Evolutionary conservation across 176 grass and related monocot genomes (phyloP), one percentile per base, ranked within the genome.

Genomic region (Triticum dicoccoides): DNA sequence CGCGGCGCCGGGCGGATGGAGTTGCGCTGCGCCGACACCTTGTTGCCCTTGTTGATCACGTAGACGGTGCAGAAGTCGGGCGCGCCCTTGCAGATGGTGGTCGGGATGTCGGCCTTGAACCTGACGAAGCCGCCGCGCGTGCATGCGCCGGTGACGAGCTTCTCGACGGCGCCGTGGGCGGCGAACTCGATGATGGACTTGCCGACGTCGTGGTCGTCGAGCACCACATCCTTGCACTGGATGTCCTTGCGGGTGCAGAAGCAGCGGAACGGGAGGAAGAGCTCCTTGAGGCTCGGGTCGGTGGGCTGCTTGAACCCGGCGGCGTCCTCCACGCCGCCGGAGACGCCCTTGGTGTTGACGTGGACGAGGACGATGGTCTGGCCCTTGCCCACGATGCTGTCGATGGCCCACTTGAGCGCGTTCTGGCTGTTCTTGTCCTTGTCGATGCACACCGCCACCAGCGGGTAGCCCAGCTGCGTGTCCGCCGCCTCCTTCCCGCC

Each of bases 11-110:
- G 47, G 64, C 93, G 93, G 52, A 91, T 83, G 25, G 96, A 68
- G 44, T 86, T 84, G 32, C 92, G 86, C 81, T 73, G n/a, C 15
- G 81, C 86, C 6, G 88, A 82, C 0, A 91, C 88, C 86, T 98
- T 98, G 9, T 96, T 98, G 2, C 94, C 90, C 87, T 96, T 98
- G 80, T 81, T 88, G 44, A 98, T 84, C 13, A 94, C 20, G 79
- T 94, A 92, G 32, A 98, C 92, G 0, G 88, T 92, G 90, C 93
- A 98, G 83, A 92, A 98, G 83, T 96, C 93, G 5, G 96, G 88
- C 2, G 88, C 91, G 76, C 84, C 86, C 88, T 98, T 98, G 73
- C 86, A 86, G 77, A 98, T 86, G 47, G 61, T 89, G 9, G 78
- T 84, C 9, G 93, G 84, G 56, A 92, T 78, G 85, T 98, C 96